Evolutionary conservation across 2,329 filamentous ascomycete genomes (phyloP).

Genomic region (Clathrospora elynae): DNA sequence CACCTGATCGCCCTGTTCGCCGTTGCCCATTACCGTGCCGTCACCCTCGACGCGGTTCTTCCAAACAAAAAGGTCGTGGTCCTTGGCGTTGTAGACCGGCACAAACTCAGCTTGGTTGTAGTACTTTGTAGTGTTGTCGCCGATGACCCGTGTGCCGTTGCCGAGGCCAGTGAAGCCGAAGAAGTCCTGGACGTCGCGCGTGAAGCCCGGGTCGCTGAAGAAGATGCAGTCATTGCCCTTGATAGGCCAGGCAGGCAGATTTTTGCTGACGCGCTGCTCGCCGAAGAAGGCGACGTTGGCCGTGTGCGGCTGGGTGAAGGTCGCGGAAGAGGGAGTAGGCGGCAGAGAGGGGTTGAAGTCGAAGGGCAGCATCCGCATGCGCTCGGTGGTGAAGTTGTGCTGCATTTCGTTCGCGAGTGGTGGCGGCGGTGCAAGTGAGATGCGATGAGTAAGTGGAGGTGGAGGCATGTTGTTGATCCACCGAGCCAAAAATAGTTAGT

Average conservation of each 20-base stretch:
- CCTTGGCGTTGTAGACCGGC: slow-evolving; percentile 11
- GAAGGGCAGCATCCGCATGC: neutral
- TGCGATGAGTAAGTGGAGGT: neutral
- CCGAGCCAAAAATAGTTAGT: neutral
- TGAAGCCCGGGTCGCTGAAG: slow-evolving; percentile 16
- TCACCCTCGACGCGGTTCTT: neutral
- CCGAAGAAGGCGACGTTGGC: neutral
- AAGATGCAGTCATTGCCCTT: slow-evolving; percentile 71
- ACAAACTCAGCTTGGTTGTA: slow-evolving; percentile 40
- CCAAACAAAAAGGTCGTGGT: slow-evolving; percentile 20
- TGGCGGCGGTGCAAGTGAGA: neutral
- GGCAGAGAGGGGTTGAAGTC: slow-evolving; percentile 54
- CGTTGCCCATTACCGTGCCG: neutral
- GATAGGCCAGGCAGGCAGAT: slow-evolving; percentile 51
- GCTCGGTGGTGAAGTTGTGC: neutral
- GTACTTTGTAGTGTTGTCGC: slow-evolving; percentile 67
- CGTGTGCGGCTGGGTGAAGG: neutral
- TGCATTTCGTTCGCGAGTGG: neutral
- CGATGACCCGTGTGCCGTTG: slow-evolving; percentile 75
- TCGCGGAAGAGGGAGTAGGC: slow-evolving; percentile 56
- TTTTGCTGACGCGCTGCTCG: neutral
- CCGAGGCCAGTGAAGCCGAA: slow-evolving; percentile 69
- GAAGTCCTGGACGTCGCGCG: slow-evolving; percentile 9
- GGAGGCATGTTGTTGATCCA: neutral
- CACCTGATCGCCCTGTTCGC: neutral